A percentile compares a stretch with the other conserved stretches of the same genome.
Evolutionary conservation across 1,284 basidiomycete species (phyloP).

Genomic region (Grifola frondosa): DNA sequence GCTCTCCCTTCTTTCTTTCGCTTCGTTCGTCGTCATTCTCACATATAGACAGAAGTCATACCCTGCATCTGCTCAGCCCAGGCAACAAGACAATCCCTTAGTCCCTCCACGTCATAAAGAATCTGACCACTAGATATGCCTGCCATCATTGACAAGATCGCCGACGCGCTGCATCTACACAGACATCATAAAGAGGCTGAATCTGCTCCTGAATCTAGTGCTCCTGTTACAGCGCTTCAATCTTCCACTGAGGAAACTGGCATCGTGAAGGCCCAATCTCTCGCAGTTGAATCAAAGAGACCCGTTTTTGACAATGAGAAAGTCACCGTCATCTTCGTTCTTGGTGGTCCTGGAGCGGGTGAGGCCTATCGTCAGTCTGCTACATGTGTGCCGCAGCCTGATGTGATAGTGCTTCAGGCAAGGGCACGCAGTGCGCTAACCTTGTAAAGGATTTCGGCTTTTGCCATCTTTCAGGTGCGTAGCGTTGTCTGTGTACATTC

Average conservation of each 20-base stretch:
- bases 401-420: constrained; percentile 56
- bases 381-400: not conserved
- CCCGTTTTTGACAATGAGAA: constrained; percentile 72
- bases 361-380: constrained; percentile 25
- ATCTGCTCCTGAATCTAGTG: constrained; percentile 1
- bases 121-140: constrained; percentile 32
- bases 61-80: constrained; percentile 61
- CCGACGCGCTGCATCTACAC: constrained; percentile 42
- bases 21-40: constrained; percentile 53
- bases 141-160: constrained; percentile 51
- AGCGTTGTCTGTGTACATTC: not conserved
- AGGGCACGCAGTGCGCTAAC: constrained; percentile 92
- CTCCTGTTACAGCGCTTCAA: constrained; percentile 1
- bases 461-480: constrained; percentile 88
- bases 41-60: constrained; percentile 54
- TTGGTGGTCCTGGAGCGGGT: constrained; percentile 97
- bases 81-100: constrained; percentile 65
- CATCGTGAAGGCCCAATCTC: not conserved
- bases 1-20: constrained; percentile 55
- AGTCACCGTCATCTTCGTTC: constrained; percentile 91
- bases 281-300: constrained; percentile 4
- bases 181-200: constrained; percentile 19
- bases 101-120: constrained; percentile 57
- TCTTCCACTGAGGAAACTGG: constrained; percentile 5
- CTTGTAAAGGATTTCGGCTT: constrained; percentile 92